Evolutionary conservation across 495 filamentous ascomycete species (phyloP), one percentile per base, ranked within the genome.

Genomic region (Neurospora pannonica): DNA sequence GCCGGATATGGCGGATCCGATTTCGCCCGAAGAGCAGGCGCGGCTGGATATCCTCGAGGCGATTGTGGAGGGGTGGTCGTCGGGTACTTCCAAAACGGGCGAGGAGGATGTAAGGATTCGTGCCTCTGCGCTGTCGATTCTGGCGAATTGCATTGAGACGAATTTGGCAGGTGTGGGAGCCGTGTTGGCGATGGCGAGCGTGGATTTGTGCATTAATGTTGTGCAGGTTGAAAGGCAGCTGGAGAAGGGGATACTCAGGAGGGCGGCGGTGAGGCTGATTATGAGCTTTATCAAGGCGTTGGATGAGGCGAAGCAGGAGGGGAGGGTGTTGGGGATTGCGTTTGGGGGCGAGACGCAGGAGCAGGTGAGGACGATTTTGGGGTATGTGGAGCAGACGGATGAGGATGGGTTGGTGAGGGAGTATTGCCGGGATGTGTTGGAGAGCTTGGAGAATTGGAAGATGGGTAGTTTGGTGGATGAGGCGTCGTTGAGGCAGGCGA

Each of bases 71-170:
- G 92, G 92, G 6, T 97, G 94, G 94, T 67, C 54, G 6, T 28
- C 54, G 6, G 54, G 54, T 0, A 88, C 90, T 71, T 86, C 87
- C 54, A 91, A 88, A 71, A 88, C 89, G 2, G 86, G 88, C 0
- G 85, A 87, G 24, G 94, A 97, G 76, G 94, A 97, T 77, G 84
- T 95, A 3, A 87, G 94, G 17, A 86, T 94, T 43, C 89, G 94
- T 7, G 86, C 93, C 10, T 96, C 93, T 0, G 93, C 94, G 4
- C 81, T 97, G 1, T 92, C 91, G 6, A 88, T 97, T 21, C 84
- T 96, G 24, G 88, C 89, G 0, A 84, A 83, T 0, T 89, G 89
- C 0, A 83, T 94, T 2, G 91, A 94, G 79, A 89, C 88, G 0
- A 91, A 93, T 73, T 93, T 9, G 80, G 83, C 1, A n/a, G 90